Percentiles rank a stretch among this genome's conserved stretches.
Evolutionary conservation across 192 early-diverging fungal species (phyloP).

Genomic region (Backusella sp.): DNA sequence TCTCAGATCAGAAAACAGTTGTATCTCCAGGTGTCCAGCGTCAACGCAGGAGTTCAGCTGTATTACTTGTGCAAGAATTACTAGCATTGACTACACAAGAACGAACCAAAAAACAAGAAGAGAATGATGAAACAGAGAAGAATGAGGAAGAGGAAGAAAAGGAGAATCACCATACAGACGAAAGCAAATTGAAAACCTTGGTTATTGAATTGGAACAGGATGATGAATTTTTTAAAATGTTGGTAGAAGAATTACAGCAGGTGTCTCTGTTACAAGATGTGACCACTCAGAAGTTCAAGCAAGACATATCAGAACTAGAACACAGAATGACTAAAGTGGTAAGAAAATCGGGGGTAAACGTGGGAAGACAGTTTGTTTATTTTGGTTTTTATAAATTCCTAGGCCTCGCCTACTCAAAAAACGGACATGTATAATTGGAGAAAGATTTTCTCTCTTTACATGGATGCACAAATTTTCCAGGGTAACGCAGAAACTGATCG

Average conservation of each 20-base stretch:
- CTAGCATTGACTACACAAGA: neutral
- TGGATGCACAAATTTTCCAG: conserved; percentile 70
- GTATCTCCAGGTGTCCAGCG: neutral
- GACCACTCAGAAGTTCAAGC: conserved; percentile 24
- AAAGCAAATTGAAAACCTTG: neutral
- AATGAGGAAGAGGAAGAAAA: neutral
- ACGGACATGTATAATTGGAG: conserved; percentile 77
- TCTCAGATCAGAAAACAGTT: neutral
- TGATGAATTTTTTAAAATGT: conserved; percentile 38
- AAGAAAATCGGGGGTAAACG: neutral
- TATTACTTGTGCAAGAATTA: conserved; percentile 1
- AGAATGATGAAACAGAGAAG: neutral
- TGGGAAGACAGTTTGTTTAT: neutral
- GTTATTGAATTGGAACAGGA: conserved; percentile 40
- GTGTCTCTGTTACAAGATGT: conserved; percentile 15
- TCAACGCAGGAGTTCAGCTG: neutral
- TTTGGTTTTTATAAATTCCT: neutral
- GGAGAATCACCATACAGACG: neutral
- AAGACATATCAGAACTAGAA: conserved; percentile 30
- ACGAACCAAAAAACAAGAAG: neutral
- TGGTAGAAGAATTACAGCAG: conserved; percentile 28
- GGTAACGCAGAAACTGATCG: conserved; percentile 60
- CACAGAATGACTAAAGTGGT: conserved; percentile 23
- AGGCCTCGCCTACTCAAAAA: conserved; percentile 40
- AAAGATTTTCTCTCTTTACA: conserved; percentile 66